These are phyloP conservation scores for Blastocystis sp. DNA, from an alignment of 352 stramenopile species.

Conservation along the genomic window DNA sequence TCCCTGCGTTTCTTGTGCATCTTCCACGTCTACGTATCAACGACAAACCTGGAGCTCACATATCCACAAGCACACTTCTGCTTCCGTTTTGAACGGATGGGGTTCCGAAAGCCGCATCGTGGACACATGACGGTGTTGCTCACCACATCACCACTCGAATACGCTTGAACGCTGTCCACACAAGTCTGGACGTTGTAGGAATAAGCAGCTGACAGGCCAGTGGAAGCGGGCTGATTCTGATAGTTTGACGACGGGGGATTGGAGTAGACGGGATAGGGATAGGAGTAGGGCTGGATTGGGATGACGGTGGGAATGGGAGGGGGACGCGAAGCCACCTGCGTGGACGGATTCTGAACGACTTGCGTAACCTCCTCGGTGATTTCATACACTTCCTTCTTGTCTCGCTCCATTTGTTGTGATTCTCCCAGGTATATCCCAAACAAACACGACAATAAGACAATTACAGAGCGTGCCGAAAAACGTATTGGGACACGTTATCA, in stretches of 20 bases:
- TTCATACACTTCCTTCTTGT: conserved; percentile 41
- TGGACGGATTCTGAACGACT: neutral
- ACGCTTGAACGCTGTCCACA: neutral
- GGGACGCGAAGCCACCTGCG: neutral
- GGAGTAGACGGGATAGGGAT: neutral
- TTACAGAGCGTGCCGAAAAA: neutral
- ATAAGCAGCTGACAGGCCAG: neutral
- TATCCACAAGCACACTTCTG: conserved; percentile 43
- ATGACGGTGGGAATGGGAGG: neutral
- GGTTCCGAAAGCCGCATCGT: neutral
- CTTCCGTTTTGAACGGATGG: conserved; percentile 2
- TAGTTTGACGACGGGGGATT: neutral
- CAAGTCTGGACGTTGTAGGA: no score
- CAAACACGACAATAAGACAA: neutral
- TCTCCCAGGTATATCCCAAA: no score
- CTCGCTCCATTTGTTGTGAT: no score
- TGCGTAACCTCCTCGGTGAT: conserved; percentile 31
- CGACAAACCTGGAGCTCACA: neutral
- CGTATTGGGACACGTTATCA: no score
- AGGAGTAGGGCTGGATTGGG: neutral
- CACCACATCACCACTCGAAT: neutral
- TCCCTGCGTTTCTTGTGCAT: conserved; percentile 25
- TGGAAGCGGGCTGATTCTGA: neutral
- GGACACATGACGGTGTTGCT: neutral
- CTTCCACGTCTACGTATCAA: conserved; percentile 12